phyloP scores from a whole-genome alignment of 2,329 filamentous ascomycete genomes.

The Pseudonectria foliicola region DNA sequence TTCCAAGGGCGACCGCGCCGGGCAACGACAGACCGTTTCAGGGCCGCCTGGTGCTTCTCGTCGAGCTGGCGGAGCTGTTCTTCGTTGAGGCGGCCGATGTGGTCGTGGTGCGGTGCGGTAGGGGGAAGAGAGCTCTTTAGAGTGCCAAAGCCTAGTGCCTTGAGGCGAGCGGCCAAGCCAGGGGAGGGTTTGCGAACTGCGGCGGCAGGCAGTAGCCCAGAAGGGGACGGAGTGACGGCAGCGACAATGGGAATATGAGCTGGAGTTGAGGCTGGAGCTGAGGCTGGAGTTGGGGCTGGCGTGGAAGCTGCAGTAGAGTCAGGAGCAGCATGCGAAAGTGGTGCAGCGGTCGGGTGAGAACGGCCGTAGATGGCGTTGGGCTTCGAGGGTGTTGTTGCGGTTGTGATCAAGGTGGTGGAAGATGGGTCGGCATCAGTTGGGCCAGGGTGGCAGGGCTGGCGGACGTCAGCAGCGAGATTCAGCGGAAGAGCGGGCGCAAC shows the following conservation, averaged over 20 bases:
- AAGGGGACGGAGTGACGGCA: slow-evolving; percentile 13
- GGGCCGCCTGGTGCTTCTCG: slow-evolving; percentile 54
- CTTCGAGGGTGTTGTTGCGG: not conserved
- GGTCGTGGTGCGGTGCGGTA: slow-evolving; percentile 29
- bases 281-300: slow-evolving; percentile 8
- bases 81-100: slow-evolving; percentile 62
- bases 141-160: slow-evolving; percentile 54
- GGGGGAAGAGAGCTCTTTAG: slow-evolving; percentile 28
- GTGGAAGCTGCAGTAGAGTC: slow-evolving; percentile 10
- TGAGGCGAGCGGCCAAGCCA: slow-evolving; percentile 57
- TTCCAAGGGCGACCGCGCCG: slow-evolving; percentile 67
- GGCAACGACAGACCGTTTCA: slow-evolving; percentile 44
- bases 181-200: slow-evolving; percentile 52
- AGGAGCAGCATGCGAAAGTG: not conserved
- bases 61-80: slow-evolving; percentile 64
- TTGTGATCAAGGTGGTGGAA: slow-evolving; percentile 7
- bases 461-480: slow-evolving; percentile 22
- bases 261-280: slow-evolving; percentile 9
- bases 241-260: slow-evolving; percentile 9
- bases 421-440: slow-evolving; percentile 18
- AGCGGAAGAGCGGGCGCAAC: slow-evolving; percentile 17
- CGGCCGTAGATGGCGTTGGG: slow-evolving; percentile 7
- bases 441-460: slow-evolving; percentile 22
- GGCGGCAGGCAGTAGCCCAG: slow-evolving; percentile 19
- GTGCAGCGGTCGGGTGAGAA: slow-evolving; percentile 9